Base-by-base conservation (phyloP, 768 basidiomycete species). In the Hericium erinaceus region DNA sequence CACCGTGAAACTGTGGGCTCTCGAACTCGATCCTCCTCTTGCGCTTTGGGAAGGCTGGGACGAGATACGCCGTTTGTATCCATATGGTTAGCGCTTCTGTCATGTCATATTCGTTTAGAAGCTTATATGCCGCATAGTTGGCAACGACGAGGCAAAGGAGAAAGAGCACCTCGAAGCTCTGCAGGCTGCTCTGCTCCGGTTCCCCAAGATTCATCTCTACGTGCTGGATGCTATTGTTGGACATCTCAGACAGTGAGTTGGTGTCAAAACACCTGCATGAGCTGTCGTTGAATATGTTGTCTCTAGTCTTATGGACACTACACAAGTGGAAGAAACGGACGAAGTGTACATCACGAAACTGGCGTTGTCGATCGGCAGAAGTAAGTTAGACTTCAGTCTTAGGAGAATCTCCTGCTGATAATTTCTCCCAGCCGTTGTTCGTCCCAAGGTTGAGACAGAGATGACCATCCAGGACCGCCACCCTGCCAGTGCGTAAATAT, bases 401-500 rank as follows among this genome's bases (percentile, higher is more conserved):
- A 16, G 39, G 53, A 9, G 24, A n/a, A 13, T 39, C 15, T 22
- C 16, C 4, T 22, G 40, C 52, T 58, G 11, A 57, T 11, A 12
- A 52, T 50, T 58, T 54, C 49, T 58, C 52, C 10, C 50, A 94
- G 91, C 83, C 28, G 79, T 98, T 50, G 74, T 95, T 37, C 77
- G 93, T 26, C 95, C 95, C 18, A 89, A 84, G 70, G 65, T 76
- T 41, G 94, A 98, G 67, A 85, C 83, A 5, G 82, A 92, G 57
- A 68, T 94, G 24, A 92, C 94, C 3, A 85, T 98, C 60, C 92
- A 95, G 69, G 94, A 94, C 68, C 88, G 92, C 41, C 87, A 95
- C 73, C 84, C 92, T 54, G 80, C 87, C 15, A 72, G 90, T 87
- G 69, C 63, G 82, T 74, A 11, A 7, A 41, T 15, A 18, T 50